These are phyloP conservation scores for Calycina herbarum DNA, from an alignment of 2,329 filamentous ascomycete genomes.

Conservation along the genomic window DNA sequence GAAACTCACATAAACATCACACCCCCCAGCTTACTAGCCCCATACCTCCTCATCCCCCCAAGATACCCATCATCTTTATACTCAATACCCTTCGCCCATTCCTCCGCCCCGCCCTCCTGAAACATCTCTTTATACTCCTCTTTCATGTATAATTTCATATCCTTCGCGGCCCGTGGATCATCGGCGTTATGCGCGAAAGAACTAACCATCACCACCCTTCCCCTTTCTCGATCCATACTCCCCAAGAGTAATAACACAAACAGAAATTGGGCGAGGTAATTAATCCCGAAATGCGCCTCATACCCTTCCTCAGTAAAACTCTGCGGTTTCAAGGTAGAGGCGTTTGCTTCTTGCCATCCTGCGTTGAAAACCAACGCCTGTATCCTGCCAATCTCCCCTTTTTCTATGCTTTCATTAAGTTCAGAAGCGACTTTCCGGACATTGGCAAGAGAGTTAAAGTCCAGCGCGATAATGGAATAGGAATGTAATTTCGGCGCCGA, in stretches of 20 bases:
- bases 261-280: conserved; percentile 39
- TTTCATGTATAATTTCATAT: conserved; percentile 21
- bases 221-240: conserved; percentile 37
- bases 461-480: conserved; percentile 13
- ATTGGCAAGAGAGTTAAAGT: conserved; percentile 8
- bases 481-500: conserved; percentile 6
- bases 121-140: conserved; percentile 10
- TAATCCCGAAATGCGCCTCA: conserved; percentile 38
- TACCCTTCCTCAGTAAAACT: conserved; percentile 38
- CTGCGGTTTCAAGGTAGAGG: conserved; percentile 23
- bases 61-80: conserved; percentile 17
- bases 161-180: conserved; percentile 15
- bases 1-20: conserved; percentile 18
- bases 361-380: conserved; percentile 23
- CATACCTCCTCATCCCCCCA: conserved; percentile 19
- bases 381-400: conserved; percentile 20
- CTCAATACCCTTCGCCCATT: conserved; percentile 9
- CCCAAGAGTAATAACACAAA: conserved; percentile 37
- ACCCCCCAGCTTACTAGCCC: conserved; percentile 17
- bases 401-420: conserved; percentile 21
- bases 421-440: conserved; percentile 13
- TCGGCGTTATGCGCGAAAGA: conserved; percentile 38
- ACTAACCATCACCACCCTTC: conserved; percentile 37
- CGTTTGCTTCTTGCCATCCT: conserved; percentile 23
- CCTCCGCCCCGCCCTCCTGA: conserved; percentile 4